phyloP scores from a whole-genome alignment of 495 filamentous ascomycete genomes.

The Aspergillus indologenus region DNA sequence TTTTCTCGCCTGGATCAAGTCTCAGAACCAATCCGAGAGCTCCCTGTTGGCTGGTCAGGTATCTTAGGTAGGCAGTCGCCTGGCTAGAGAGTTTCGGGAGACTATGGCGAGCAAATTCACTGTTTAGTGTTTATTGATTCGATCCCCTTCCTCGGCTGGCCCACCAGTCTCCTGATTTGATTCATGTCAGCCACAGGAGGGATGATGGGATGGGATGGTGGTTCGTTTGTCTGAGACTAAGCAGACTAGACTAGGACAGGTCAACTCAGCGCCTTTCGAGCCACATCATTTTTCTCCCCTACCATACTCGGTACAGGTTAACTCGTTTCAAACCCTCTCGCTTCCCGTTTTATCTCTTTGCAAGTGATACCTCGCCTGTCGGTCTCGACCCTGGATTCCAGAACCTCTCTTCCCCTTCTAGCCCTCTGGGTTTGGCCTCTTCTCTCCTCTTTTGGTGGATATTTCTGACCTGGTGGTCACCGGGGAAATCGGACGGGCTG shows the following conservation, averaged over 20 bases:
- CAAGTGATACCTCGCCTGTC: background rate
- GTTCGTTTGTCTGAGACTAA: constrained; percentile 1
- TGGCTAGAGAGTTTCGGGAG: constrained; percentile 15
- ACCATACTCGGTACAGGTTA: background rate
- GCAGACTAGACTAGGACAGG: background rate
- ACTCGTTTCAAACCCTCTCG: background rate
- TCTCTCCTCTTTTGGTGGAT: constrained; percentile 3
- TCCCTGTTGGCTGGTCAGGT: constrained; percentile 10
- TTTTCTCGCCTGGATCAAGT: background rate
- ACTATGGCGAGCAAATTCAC: constrained; percentile 16
- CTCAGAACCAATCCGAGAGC: constrained; percentile 17
- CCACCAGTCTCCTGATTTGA: constrained; percentile 19
- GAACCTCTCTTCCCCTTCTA: background rate
- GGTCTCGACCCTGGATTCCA: background rate
- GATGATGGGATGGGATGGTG: background rate
- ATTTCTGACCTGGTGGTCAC: constrained; percentile 7
- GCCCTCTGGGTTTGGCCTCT: background rate
- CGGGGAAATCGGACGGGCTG: constrained; percentile 17
- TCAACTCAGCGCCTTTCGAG: background rate
- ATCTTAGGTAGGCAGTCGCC: constrained; percentile 14
- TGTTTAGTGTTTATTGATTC: constrained; percentile 21
- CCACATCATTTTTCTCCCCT: background rate
- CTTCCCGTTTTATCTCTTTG: background rate
- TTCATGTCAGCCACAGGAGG: constrained; percentile 6
- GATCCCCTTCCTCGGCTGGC: constrained; percentile 7